phyloP scores from a whole-genome alignment of 129 eudicot genomes.

The Silybum marianum region DNA sequence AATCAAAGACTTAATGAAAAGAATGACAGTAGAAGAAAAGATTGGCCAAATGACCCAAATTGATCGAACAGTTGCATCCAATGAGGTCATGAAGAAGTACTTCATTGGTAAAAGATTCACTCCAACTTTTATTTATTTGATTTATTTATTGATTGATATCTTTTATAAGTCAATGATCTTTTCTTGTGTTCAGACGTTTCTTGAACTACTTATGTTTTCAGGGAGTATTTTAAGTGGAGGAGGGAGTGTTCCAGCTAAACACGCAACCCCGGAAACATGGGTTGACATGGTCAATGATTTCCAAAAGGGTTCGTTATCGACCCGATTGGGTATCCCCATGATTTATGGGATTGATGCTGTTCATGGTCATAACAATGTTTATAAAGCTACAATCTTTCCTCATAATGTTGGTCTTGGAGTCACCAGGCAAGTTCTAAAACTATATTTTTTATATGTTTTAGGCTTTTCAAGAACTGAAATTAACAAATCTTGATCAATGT shows the following conservation, averaged over 20 bases:
- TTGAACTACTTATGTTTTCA: constrained; percentile 29
- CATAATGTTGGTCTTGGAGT: constrained; percentile 57
- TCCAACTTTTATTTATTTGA: neutral
- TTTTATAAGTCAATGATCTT: neutral
- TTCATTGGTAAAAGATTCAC: constrained; percentile 51
- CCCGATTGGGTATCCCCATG: constrained; percentile 46
- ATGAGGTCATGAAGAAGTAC: constrained; percentile 61
- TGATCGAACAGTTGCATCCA: constrained; percentile 52
- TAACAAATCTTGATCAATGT: constrained; percentile 2
- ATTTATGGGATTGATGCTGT: constrained; percentile 52
- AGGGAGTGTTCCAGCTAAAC: constrained; percentile 68
- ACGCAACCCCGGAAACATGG: constrained; percentile 56
- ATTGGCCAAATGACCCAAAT: constrained; percentile 89
- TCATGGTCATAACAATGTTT: constrained; percentile 53
- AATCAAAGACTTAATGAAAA: constrained; percentile 59
- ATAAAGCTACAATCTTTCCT: constrained; percentile 47
- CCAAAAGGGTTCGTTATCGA: constrained; percentile 41
- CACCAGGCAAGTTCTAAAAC: constrained; percentile 54
- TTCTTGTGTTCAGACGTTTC: constrained; percentile 7
- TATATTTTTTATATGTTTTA: constrained; percentile 13
- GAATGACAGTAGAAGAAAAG: constrained; percentile 74
- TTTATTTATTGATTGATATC: neutral
- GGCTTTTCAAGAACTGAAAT: neutral
- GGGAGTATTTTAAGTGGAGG: constrained; percentile 89
- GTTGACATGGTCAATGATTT: constrained; percentile 33